Evolutionary conservation across 768 basidiomycete genomes (phyloP).

Genomic region (Boletus vermiculosoides): DNA sequence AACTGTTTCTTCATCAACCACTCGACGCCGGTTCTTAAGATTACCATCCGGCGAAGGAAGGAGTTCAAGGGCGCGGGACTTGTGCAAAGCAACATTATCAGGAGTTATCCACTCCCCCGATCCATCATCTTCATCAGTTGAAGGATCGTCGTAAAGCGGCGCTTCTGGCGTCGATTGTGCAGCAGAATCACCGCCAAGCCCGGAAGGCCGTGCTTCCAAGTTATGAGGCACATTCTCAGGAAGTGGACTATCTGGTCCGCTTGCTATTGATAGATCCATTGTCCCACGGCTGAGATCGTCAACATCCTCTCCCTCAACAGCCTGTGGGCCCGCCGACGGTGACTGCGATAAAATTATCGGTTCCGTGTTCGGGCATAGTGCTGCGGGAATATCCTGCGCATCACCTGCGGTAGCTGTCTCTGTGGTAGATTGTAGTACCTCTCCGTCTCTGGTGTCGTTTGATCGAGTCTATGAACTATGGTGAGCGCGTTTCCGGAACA

Average conservation of each 20-base stretch:
- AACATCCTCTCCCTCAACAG: not conserved
- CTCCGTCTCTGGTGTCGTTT: not conserved
- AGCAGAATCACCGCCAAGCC: constrained; percentile 1
- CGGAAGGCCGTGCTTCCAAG: constrained; percentile 25
- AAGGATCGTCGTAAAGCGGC: constrained; percentile 71
- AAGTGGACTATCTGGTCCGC: constrained; percentile 3
- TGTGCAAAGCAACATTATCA: constrained; percentile 78
- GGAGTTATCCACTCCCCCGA: constrained; percentile 99
- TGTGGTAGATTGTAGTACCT: not conserved
- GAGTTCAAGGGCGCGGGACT: constrained; percentile 82
- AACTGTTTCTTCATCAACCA: constrained; percentile 42
- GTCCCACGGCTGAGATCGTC: constrained; percentile 13
- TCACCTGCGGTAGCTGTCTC: constrained; percentile 4
- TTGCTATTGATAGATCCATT: constrained; percentile 14
- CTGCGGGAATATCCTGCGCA: not conserved
- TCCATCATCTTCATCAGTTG: constrained; percentile 72
- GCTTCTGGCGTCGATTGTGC: constrained; percentile 12
- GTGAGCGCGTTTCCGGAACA: not conserved
- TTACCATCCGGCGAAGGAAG: constrained; percentile 53
- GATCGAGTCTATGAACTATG: constrained; percentile 8
- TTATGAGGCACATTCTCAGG: constrained; percentile 35
- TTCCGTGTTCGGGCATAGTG: not conserved
- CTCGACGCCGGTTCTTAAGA: constrained; percentile 33
- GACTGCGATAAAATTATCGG: constrained; percentile 1
- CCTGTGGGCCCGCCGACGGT: not conserved